phyloP scores from a whole-genome alignment of 768 basidiomycete species.

The Dentipellis fragilis region DNA sequence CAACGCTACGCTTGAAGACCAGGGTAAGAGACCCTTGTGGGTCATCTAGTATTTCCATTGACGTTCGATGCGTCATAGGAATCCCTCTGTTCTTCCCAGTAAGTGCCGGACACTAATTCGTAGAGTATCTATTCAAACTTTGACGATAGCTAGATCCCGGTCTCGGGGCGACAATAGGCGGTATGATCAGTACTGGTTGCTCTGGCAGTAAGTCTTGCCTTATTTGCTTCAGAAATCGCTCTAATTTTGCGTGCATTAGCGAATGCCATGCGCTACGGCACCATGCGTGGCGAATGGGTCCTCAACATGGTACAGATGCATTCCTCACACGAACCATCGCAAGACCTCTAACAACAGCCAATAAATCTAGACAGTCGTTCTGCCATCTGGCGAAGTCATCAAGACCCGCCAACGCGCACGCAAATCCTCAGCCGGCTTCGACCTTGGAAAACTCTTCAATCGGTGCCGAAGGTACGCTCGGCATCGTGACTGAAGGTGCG shows the following conservation, averaged over 20 bases:
- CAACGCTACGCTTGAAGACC: conserved; percentile 54
- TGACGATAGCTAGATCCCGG: conserved; percentile 24
- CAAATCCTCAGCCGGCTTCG: conserved; percentile 83
- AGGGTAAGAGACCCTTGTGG: conserved; percentile 22
- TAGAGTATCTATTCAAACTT: background rate
- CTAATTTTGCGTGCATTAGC: conserved; percentile 29
- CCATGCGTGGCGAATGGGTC: conserved; percentile 83
- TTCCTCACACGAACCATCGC: background rate
- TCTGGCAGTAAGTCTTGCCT: conserved; percentile 53
- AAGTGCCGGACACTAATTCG: conserved; percentile 12
- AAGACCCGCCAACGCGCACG: conserved; percentile 73
- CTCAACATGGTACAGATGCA: conserved; percentile 49
- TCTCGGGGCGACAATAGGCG: conserved; percentile 63
- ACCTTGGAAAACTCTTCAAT: conserved; percentile 83
- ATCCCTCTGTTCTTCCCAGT: conserved; percentile 86
- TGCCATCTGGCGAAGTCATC: conserved; percentile 78
- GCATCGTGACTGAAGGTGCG: conserved; percentile 78
- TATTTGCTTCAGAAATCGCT: background rate
- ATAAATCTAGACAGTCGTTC: conserved; percentile 61
- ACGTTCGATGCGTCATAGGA: background rate
- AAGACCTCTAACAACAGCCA: too few relatives aligned
- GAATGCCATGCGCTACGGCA: conserved; percentile 79
- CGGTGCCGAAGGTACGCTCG: conserved; percentile 83
- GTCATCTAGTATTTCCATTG: background rate
- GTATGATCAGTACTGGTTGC: conserved; percentile 83